Conservation (phyloP, 306 rosid species). For the Cicer arietinum region DNA sequence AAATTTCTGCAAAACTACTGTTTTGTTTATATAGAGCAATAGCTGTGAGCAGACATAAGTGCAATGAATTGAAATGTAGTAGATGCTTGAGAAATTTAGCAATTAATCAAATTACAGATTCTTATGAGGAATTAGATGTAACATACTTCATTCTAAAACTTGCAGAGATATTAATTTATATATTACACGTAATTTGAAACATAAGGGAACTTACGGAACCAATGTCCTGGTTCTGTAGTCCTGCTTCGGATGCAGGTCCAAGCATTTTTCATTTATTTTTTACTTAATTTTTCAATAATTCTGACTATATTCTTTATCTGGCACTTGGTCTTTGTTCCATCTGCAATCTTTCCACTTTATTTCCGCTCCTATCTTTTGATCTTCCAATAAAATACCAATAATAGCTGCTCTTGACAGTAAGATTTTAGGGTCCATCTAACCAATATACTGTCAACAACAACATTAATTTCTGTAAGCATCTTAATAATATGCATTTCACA, state of each 20-base stretch:
- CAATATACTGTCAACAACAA: conserved; percentile 4
- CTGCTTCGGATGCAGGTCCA: conserved; percentile 28
- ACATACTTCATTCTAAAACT: not conserved
- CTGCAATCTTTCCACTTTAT: conserved; percentile 4
- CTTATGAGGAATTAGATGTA: conserved; percentile 7
- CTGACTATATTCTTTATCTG: not conserved
- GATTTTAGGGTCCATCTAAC: not conserved
- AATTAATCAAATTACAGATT: not conserved
- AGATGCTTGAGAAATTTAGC: not conserved
- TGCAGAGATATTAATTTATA: not conserved
- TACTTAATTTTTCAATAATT: not conserved
- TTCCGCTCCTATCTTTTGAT: not conserved
- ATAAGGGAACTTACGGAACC: conserved; percentile 37
- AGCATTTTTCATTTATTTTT: conserved; percentile 12
- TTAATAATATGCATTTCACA: conserved; percentile 3
- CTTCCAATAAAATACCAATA: not conserved
- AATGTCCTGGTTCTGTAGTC: conserved; percentile 31
- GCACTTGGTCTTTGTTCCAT: too few species aligned
- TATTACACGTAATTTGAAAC: not conserved
- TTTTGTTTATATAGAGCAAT: not conserved
- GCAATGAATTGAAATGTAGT: not conserved
- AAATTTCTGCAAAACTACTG: not conserved
- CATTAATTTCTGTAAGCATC: not conserved
- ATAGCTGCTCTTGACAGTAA: not conserved
- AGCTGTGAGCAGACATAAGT: not conserved